phyloP scores from a whole-genome alignment of 257 asterid species.

The Haberlea rhodopensis region DNA sequence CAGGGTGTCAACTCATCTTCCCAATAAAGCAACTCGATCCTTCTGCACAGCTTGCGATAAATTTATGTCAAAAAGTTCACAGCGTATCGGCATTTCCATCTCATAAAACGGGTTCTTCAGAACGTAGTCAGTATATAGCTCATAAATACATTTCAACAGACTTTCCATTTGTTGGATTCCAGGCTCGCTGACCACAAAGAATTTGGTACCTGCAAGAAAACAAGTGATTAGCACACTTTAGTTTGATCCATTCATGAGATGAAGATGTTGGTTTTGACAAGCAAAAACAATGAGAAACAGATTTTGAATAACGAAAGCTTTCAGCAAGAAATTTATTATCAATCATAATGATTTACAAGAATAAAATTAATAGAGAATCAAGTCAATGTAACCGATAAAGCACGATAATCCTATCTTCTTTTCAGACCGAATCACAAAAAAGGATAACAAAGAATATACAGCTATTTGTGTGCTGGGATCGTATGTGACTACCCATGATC shows the following conservation, averaged over 20 bases:
- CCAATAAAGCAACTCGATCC: slow-evolving; percentile 75
- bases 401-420: background rate
- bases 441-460: background rate
- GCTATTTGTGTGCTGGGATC: background rate
- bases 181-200: slow-evolving; percentile 88
- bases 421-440: background rate
- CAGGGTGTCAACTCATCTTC: slow-evolving; percentile 50
- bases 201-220: slow-evolving; percentile 62
- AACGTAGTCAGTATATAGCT: slow-evolving; percentile 82
- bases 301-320: background rate
- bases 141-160: slow-evolving; percentile 74
- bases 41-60: slow-evolving; percentile 82
- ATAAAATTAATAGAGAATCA: background rate
- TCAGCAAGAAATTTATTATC: background rate
- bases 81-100: slow-evolving; percentile 97
- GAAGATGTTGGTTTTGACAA: background rate
- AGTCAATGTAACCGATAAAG: background rate
- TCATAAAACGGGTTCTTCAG: slow-evolving; percentile 95
- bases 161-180: slow-evolving; percentile 71
- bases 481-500: background rate
- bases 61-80: slow-evolving; percentile 82
- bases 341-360: too few species aligned
- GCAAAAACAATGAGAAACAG: background rate
- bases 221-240: background rate
- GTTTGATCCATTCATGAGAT: background rate